Conservation (phyloP, 2,329 filamentous ascomycete species). For the Diaporthe aspalathi region DNA sequence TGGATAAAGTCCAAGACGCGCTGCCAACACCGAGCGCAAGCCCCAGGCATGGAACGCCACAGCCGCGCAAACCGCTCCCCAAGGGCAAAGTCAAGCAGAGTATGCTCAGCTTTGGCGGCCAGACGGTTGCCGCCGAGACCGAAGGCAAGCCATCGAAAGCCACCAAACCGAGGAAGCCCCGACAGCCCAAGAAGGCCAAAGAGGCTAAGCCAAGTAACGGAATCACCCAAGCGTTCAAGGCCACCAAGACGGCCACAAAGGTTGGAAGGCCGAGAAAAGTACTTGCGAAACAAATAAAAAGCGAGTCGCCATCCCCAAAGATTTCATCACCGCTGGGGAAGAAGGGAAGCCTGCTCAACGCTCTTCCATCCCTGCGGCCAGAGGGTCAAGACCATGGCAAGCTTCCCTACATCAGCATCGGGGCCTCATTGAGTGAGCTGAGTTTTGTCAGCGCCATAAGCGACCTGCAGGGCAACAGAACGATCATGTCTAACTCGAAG, state of each 20-base stretch:
- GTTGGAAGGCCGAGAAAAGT: slow-evolving; percentile 40
- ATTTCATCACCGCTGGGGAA: slow-evolving; percentile 42
- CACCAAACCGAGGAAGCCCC: slow-evolving; percentile 47
- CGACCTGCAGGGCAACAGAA: slow-evolving; percentile 43
- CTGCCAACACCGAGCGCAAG: slow-evolving; percentile 70
- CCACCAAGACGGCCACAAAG: slow-evolving; percentile 52
- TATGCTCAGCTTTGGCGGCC: slow-evolving; percentile 58
- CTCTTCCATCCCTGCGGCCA: slow-evolving; percentile 44
- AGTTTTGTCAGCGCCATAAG: slow-evolving; percentile 39
- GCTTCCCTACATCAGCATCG: slow-evolving; percentile 32
- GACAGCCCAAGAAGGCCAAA: slow-evolving; percentile 51
- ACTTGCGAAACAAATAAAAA: slow-evolving; percentile 42
- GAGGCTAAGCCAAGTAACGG: slow-evolving; percentile 52
- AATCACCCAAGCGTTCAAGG: slow-evolving; percentile 57
- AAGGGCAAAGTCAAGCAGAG: slow-evolving; percentile 62
- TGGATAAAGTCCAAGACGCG: slow-evolving; percentile 58
- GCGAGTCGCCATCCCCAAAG: slow-evolving; percentile 43
- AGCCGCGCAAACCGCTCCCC: slow-evolving; percentile 53
- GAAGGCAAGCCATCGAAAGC: slow-evolving; percentile 43
- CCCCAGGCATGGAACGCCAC: slow-evolving; percentile 58
- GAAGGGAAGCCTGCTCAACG: slow-evolving; percentile 34
- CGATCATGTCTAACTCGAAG: slow-evolving; percentile 57
- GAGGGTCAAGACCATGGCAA: slow-evolving; percentile 42
- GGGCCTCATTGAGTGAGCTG: slow-evolving; percentile 33
- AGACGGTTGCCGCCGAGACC: slow-evolving; percentile 45